Percentiles rank a stretch among this genome's conserved stretches.
Conservation (phyloP, 441 rosid genomes). For the Biscutella auriculata region DNA sequence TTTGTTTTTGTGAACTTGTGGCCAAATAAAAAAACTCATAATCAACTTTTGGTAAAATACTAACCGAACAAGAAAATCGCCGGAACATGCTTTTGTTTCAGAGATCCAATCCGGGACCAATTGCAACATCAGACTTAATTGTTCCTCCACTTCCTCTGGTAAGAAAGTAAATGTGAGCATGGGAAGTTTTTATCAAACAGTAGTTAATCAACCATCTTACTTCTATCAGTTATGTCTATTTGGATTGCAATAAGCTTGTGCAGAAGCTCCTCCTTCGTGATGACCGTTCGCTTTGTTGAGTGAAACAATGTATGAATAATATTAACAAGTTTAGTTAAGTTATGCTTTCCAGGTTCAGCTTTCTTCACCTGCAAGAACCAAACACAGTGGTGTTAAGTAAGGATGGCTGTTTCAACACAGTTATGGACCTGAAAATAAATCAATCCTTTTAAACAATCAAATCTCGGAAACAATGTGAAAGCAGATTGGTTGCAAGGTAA, state of each 20-base stretch:
- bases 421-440: not conserved
- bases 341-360: constrained; percentile 37
- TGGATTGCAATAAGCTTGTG: constrained; percentile 54
- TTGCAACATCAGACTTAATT: constrained; percentile 45
- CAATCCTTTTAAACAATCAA: not conserved
- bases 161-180: constrained; percentile 9
- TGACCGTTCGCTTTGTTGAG: constrained; percentile 47
- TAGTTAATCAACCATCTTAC: constrained; percentile 26
- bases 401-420: too few relatives aligned
- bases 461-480: not conserved
- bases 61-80: constrained; percentile 61
- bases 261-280: constrained; percentile 71
- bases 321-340: constrained; percentile 69
- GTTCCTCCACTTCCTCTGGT: constrained; percentile 78
- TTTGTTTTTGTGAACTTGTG: not conserved
- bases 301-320: constrained; percentile 50
- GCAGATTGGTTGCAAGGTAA: not conserved
- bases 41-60: not conserved
- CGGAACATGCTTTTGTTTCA: constrained; percentile 41
- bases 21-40: not conserved
- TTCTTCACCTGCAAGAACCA: constrained; percentile 37
- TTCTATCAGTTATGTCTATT: constrained; percentile 45
- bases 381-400: constrained; percentile 5
- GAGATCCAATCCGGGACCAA: constrained; percentile 84
- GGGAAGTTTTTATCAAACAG: not conserved